A percentile compares a stretch with the other conserved stretches of the same genome.
These are phyloP conservation scores for Fusarium nisikadoi DNA, from an alignment of 2,329 filamentous ascomycete species.

Conservation along the genomic window DNA sequence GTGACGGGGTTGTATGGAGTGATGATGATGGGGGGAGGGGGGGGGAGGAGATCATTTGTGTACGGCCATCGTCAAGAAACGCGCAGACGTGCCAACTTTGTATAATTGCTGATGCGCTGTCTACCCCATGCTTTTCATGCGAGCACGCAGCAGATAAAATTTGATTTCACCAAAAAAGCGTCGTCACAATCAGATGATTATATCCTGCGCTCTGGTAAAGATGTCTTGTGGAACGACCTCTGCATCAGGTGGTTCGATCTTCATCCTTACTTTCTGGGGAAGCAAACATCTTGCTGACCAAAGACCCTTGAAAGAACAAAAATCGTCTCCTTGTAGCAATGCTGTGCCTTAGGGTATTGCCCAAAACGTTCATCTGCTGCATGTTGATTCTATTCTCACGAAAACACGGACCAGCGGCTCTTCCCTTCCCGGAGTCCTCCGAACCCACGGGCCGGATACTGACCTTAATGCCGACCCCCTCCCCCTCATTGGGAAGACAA, in stretches of 20 bases:
- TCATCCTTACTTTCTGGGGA: conserved; percentile 41
- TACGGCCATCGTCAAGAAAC: conserved; percentile 10
- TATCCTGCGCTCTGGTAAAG: conserved; percentile 14
- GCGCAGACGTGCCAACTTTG: conserved; percentile 28
- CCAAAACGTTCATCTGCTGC: conserved; percentile 19
- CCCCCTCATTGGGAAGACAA: conserved; percentile 6
- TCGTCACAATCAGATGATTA: conserved; percentile 44
- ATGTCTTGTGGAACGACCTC: conserved; percentile 38
- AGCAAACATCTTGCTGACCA: conserved; percentile 25
- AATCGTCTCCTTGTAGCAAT: conserved; percentile 33
- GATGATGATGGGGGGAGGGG: no score
- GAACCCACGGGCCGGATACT: conserved; percentile 20
- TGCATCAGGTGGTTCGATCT: conserved; percentile 45
- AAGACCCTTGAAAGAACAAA: conserved; percentile 22
- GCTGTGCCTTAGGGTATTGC: conserved; percentile 10
- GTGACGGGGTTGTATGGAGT: no score
- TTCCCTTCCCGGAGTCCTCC: conserved; percentile 37
- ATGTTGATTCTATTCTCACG: conserved; percentile 13
- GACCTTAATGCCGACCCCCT: conserved; percentile 14
- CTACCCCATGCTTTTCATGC: conserved; percentile 24
- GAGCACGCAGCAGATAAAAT: conserved; percentile 26
- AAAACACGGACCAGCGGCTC: conserved; percentile 42
- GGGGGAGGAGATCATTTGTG: neutral
- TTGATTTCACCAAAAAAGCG: conserved; percentile 4
- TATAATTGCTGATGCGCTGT: conserved; percentile 32